Conservation (phyloP, 1,139 yeast species). For the Diutina rugosa region DNA sequence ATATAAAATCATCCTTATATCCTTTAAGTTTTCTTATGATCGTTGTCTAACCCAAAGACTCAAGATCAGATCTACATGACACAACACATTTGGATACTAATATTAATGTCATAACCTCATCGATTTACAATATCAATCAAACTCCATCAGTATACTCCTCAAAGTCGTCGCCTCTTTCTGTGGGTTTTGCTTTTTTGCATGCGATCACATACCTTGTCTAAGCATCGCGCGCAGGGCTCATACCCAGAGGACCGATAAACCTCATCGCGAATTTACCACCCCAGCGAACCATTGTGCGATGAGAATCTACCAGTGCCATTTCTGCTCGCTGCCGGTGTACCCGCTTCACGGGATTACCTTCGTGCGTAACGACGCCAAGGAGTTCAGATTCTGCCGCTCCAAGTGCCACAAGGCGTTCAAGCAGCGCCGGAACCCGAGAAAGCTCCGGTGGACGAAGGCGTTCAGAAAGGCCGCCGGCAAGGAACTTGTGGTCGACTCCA, state of each 20-base stretch:
- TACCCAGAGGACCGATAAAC: conserved; percentile 1
- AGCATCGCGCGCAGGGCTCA: not conserved
- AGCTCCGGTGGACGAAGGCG: conserved; percentile 96
- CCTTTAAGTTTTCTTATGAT: too few relatives aligned
- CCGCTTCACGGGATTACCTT: conserved; percentile 98
- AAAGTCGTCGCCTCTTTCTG: too few relatives aligned
- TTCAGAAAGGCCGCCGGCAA: conserved; percentile 99
- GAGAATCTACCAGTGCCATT: conserved; percentile 94
- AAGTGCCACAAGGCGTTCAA: conserved; percentile 97
- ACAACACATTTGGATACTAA: too few relatives aligned
- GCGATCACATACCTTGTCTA: not conserved
- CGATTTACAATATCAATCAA: too few relatives aligned
- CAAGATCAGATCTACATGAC: too few relatives aligned
- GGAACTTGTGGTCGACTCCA: conserved; percentile 94
- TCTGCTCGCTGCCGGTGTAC: conserved; percentile 93
- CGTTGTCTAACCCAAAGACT: too few relatives aligned
- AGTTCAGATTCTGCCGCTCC: conserved; percentile 93
- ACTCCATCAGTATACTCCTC: too few relatives aligned
- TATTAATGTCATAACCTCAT: too few relatives aligned
- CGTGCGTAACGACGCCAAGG: conserved; percentile 96
- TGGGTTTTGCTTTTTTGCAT: not conserved
- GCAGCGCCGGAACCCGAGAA: conserved; percentile 97
- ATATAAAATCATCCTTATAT: too few relatives aligned
- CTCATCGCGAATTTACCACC: conserved; percentile 5
- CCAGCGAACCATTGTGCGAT: conserved; percentile 18